A percentile compares a stretch with the other conserved stretches of the same genome.
These are phyloP conservation scores for Alternaria atra DNA, from an alignment of 2,329 filamentous ascomycete genomes.

Conservation along the genomic window DNA sequence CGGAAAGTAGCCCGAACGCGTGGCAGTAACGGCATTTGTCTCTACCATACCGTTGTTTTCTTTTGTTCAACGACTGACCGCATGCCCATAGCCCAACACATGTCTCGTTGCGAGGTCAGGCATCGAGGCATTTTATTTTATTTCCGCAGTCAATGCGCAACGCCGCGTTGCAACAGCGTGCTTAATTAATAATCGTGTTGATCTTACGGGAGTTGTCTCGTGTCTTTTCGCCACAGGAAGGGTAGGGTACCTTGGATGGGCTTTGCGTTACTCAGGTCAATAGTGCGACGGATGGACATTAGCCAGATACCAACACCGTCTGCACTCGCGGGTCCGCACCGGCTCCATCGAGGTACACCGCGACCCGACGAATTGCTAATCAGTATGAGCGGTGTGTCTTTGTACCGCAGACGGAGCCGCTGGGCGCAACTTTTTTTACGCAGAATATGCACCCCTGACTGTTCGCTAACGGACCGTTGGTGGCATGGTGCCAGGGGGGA, in stretches of 20 bases:
- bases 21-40: neutral
- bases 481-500: constrained; percentile 9
- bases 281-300: constrained; percentile 10
- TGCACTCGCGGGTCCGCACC: constrained; percentile 17
- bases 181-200: constrained; percentile 29
- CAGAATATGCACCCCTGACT: constrained; percentile 4
- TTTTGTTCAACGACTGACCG: constrained; percentile 2
- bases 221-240: constrained; percentile 5
- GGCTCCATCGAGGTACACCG: constrained; percentile 10
- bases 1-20: constrained; percentile 2
- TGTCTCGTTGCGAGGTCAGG: constrained; percentile 10
- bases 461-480: constrained; percentile 19
- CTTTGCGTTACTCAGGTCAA: constrained; percentile 1
- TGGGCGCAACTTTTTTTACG: constrained; percentile 15
- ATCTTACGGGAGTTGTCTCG: constrained; percentile 16
- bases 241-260: constrained; percentile 4
- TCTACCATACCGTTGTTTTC: neutral
- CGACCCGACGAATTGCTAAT: constrained; percentile 14
- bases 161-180: constrained; percentile 16
- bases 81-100: neutral
- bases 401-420: constrained; percentile 10
- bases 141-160: constrained; percentile 22
- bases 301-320: constrained; percentile 11
- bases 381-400: constrained; percentile 12
- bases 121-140: constrained; percentile 29